These are phyloP conservation scores for Gamsiella multidivaricata DNA, from an alignment of 192 early-diverging fungal genomes.

Conservation along the genomic window DNA sequence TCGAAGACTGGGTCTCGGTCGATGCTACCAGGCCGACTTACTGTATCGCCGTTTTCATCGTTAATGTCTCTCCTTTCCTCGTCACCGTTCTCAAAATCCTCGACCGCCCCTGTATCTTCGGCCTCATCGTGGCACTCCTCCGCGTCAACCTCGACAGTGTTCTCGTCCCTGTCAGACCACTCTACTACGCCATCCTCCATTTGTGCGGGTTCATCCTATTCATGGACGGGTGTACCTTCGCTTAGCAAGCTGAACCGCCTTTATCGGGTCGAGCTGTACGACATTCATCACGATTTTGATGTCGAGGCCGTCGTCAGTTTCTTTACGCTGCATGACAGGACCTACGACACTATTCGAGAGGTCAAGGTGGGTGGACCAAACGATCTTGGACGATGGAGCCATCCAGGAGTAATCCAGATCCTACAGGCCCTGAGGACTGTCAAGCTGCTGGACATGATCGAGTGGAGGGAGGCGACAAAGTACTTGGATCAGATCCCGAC, in stretches of 20 bases:
- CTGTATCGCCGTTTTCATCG: constrained; percentile 15
- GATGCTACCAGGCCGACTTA: neutral
- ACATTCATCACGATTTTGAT: constrained; percentile 33
- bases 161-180: constrained; percentile 12
- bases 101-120: neutral
- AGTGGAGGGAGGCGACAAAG: constrained; percentile 41
- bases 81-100: constrained; percentile 8
- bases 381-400: constrained; percentile 18
- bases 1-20: neutral
- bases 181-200: neutral
- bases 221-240: neutral
- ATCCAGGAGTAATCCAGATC: constrained; percentile 23
- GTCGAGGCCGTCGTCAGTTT: constrained; percentile 29
- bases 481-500: constrained; percentile 40
- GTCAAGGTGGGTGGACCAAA: constrained; percentile 41
- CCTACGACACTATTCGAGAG: constrained; percentile 33
- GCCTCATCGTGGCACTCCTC: constrained; percentile 8
- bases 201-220: neutral
- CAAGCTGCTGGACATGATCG: constrained; percentile 40
- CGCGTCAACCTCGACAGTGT: constrained; percentile 8
- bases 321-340: constrained; percentile 18
- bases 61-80: constrained; percentile 29
- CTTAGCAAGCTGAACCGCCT: constrained; percentile 20
- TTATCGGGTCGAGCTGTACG: constrained; percentile 25
- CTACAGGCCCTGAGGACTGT: constrained; percentile 12